A percentile compares a stretch with the other conserved stretches of the same genome.
phyloP scores from a whole-genome alignment of 306 rosid genomes.

The Lotus japonicus region DNA sequence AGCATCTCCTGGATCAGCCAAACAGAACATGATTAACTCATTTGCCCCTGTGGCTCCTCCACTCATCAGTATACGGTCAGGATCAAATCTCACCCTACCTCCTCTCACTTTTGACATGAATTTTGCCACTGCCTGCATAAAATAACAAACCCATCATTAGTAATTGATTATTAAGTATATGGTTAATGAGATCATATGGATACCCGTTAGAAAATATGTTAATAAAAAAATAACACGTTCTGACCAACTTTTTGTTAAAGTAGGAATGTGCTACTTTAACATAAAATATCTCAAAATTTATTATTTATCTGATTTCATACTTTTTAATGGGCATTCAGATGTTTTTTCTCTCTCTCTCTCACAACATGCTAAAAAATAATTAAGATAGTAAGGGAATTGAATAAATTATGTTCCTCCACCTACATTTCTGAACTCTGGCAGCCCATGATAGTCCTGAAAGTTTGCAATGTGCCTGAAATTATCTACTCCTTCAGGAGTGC shows the following conservation, averaged over 20 bases:
- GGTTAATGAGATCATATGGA: too few relatives aligned
- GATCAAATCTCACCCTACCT: conserved; percentile 68
- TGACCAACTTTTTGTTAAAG: too few relatives aligned
- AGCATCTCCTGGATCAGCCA: conserved; percentile 88
- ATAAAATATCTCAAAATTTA: too few relatives aligned
- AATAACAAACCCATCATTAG: background rate
- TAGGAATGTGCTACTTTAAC: too few relatives aligned
- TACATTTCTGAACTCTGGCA: conserved; percentile 79
- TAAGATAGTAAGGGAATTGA: background rate
- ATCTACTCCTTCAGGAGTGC: conserved; percentile 63
- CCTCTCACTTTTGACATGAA: conserved; percentile 86
- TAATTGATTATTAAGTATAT: background rate
- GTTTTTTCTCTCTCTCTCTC: background rate
- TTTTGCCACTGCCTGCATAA: conserved; percentile 65
- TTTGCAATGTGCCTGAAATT: conserved; percentile 53
- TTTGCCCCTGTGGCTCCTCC: conserved; percentile 99
- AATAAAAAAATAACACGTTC: too few relatives aligned
- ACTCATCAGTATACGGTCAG: conserved; percentile 71
- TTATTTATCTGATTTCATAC: too few relatives aligned
- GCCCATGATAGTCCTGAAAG: conserved; percentile 89
- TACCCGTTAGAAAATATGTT: too few relatives aligned
- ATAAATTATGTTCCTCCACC: background rate
- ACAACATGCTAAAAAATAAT: background rate
- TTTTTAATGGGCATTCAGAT: too few relatives aligned
- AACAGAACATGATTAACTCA: conserved; percentile 73